A percentile compares a stretch with the other conserved stretches of the same genome.
These are phyloP conservation scores for Allium cepa DNA, from an alignment of 106 monocot species.

Conservation along the genomic window DNA sequence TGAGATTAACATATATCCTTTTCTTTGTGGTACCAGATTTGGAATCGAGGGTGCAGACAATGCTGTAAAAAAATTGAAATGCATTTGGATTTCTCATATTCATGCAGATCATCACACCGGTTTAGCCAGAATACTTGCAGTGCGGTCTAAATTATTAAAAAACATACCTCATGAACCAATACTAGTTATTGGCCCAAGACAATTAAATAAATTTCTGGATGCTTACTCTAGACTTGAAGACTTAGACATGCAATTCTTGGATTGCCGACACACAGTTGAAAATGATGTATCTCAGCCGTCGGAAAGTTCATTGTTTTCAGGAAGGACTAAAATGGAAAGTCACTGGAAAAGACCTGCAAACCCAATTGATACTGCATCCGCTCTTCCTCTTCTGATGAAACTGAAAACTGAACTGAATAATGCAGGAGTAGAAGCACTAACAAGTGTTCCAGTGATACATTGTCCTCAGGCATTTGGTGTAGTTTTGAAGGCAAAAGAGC, in stretches of 20 bases:
- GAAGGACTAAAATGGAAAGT: slow-evolving; percentile 69
- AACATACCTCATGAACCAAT: slow-evolving; percentile 62
- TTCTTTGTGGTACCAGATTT: slow-evolving; percentile 46
- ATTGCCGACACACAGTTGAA: slow-evolving; percentile 73
- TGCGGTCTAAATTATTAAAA: slow-evolving; percentile 53
- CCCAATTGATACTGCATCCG: slow-evolving; percentile 29
- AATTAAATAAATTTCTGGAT: slow-evolving; percentile 76
- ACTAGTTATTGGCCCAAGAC: slow-evolving; percentile 85
- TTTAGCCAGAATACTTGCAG: slow-evolving; percentile 43
- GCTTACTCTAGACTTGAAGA: slow-evolving; percentile 92
- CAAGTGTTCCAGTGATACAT: slow-evolving; percentile 92
- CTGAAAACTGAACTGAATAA: slow-evolving; percentile 47
- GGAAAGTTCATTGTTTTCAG: slow-evolving; percentile 39
- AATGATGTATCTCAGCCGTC: slow-evolving; percentile 9
- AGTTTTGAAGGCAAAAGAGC: slow-evolving; percentile 55
- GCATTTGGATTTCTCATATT: slow-evolving; percentile 96
- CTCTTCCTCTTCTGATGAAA: slow-evolving; percentile 33
- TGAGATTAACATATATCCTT: too few species aligned
- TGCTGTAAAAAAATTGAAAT: slow-evolving; percentile 57
- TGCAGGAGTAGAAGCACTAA: slow-evolving; percentile 62
- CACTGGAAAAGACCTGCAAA: slow-evolving; percentile 52
- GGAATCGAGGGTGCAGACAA: slow-evolving; percentile 82
- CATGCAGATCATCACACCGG: slow-evolving; percentile 99
- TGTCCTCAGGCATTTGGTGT: slow-evolving; percentile 95
- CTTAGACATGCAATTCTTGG: slow-evolving; percentile 86